phyloP scores from a whole-genome alignment of 2,329 filamentous ascomycete species.

The Aureobasidium sp. region DNA sequence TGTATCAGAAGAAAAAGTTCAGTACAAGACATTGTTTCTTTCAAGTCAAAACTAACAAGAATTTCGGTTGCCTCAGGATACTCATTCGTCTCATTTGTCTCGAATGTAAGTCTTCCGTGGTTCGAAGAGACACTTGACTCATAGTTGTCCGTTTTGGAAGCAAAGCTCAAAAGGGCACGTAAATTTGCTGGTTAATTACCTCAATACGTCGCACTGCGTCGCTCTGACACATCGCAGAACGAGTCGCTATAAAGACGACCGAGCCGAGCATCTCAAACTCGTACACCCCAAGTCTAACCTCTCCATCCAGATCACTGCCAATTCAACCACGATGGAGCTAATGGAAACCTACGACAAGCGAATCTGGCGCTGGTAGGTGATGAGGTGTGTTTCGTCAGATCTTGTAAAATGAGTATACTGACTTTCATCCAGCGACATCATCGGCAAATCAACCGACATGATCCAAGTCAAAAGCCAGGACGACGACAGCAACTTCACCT shows the following conservation, averaged over 20 bases:
- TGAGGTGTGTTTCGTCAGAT: background rate
- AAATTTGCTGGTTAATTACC: background rate
- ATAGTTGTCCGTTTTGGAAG: background rate
- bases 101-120: background rate
- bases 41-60: background rate
- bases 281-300: background rate
- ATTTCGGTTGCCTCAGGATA: background rate
- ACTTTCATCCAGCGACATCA: background rate
- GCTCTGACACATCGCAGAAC: background rate
- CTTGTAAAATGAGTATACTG: background rate
- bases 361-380: background rate
- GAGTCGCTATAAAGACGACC: background rate
- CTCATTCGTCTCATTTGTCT: background rate
- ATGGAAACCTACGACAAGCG: background rate
- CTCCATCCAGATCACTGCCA: background rate
- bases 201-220: background rate
- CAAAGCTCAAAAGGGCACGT: background rate
- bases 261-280: background rate
- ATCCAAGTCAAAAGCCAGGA: background rate
- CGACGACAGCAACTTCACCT: background rate
- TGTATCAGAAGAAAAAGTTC: constrained; percentile 14
- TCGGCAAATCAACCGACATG: background rate
- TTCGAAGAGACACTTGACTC: background rate
- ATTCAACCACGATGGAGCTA: background rate
- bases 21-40: background rate